These are phyloP conservation scores for Pinus tabuliformis DNA, from an alignment of 75 land plant genomes.

Conservation along the genomic window DNA sequence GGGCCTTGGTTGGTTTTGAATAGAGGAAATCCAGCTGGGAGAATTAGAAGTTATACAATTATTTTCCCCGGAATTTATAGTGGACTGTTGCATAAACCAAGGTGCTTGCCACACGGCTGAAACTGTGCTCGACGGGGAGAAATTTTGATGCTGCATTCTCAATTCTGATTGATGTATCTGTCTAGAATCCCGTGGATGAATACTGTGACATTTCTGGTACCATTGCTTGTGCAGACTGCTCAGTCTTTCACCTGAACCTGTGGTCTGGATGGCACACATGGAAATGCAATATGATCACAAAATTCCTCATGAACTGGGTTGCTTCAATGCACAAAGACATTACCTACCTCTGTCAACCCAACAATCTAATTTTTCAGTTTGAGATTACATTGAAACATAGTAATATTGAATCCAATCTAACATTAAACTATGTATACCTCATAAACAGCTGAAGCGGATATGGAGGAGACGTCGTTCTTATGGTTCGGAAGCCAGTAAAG, in stretches of 20 bases:
- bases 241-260: constrained; percentile 2
- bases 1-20: no score
- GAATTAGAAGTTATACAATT: no score
- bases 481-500: constrained; percentile 55
- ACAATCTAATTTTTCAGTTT: no score
- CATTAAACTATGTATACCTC: constrained; percentile 16
- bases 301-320: no score
- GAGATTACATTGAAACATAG: no score
- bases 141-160: no score
- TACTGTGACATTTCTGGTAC: constrained; percentile 30
- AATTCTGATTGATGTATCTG: not conserved
- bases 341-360: no score
- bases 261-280: not conserved
- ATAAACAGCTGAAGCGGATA: not conserved
- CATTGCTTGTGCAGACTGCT: constrained; percentile 39
- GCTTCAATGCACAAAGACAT: no score
- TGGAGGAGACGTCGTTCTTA: constrained; percentile 21
- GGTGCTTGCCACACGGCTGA: not conserved
- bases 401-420: not conserved
- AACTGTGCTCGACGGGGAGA: no score
- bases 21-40: no score
- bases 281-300: not conserved
- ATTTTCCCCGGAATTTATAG: not conserved
- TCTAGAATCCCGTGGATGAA: not conserved
- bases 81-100: not conserved